Conservation (phyloP, 2,329 filamentous ascomycete genomes). For the Aureobasidium leucospermi region DNA sequence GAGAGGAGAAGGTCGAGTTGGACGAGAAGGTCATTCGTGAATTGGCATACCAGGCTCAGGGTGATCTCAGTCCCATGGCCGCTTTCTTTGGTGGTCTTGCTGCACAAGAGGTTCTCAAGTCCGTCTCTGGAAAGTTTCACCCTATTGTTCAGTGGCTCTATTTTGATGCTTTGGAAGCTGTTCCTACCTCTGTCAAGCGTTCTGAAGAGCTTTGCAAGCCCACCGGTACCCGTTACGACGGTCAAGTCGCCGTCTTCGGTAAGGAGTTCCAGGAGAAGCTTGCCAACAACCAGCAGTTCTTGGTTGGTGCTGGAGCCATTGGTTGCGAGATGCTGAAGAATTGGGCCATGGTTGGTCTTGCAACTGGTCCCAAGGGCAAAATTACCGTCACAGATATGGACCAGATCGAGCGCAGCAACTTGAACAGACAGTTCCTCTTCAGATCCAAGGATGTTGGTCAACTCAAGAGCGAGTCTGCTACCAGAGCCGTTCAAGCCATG, state of each 20-base stretch:
- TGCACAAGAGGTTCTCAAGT: constrained; percentile 92
- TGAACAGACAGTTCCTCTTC: constrained; percentile 97
- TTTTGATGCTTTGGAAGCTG: constrained; percentile 94
- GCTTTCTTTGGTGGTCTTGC: constrained; percentile 91
- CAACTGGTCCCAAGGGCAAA: constrained; percentile 76
- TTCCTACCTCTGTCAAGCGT: constrained; percentile 66
- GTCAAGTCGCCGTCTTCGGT: constrained; percentile 94
- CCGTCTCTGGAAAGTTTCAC: constrained; percentile 94
- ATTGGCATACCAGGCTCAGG: constrained; percentile 86
- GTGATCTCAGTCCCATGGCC: constrained; percentile 85
- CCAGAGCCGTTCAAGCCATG: constrained; percentile 85
- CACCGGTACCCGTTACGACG: constrained; percentile 79
- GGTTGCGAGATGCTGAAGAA: constrained; percentile 99
- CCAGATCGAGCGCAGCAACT: constrained; percentile 96
- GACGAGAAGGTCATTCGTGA: constrained; percentile 91
- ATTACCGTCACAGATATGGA: constrained; percentile 97
- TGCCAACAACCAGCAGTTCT: constrained; percentile 80
- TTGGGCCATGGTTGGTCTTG: constrained; percentile 97
- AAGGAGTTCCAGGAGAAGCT: constrained; percentile 91
- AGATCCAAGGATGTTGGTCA: constrained; percentile 86
- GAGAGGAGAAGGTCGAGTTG: constrained; percentile 69
- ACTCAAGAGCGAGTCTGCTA: constrained; percentile 93
- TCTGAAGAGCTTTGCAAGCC: constrained; percentile 86
- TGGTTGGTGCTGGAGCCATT: constrained; percentile 94
- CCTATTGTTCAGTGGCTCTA: constrained; percentile 96